phyloP scores from a whole-genome alignment of 2,329 filamentous ascomycete genomes.

The Diaporthe longicolla region DNA sequence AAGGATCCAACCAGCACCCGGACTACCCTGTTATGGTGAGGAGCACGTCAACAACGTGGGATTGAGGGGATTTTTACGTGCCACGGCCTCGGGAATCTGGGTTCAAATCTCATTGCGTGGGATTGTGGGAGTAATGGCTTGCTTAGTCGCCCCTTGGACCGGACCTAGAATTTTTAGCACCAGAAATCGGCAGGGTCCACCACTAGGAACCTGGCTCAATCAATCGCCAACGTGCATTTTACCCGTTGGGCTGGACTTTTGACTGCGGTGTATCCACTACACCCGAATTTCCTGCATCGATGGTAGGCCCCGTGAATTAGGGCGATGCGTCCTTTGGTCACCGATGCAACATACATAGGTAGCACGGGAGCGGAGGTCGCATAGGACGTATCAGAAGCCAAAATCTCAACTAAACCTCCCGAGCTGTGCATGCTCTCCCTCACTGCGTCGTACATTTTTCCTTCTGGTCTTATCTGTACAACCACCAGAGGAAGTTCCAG shows the following conservation, averaged over 20 bases:
- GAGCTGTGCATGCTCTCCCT: background rate
- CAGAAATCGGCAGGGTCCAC: background rate
- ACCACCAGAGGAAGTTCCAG: background rate
- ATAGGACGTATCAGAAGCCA: background rate
- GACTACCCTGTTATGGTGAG: background rate
- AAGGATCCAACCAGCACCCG: background rate
- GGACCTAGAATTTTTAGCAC: background rate
- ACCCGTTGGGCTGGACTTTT: background rate
- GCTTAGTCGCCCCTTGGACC: background rate
- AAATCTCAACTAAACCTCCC: background rate
- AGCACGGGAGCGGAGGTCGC: background rate
- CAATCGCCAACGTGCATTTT: slow-evolving; percentile 9
- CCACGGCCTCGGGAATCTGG: background rate
- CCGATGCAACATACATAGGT: background rate
- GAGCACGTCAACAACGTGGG: slow-evolving; percentile 3
- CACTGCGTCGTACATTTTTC: background rate
- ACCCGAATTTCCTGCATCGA: background rate
- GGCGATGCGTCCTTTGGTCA: background rate
- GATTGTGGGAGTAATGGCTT: slow-evolving; percentile 4
- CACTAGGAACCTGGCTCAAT: background rate
- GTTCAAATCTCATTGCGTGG: background rate
- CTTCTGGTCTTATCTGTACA: background rate
- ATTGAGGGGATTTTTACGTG: background rate
- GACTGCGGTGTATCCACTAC: background rate
- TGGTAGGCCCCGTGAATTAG: slow-evolving; percentile 1